Percentiles rank a stretch among this genome's conserved stretches.
Conservation (phyloP, 1,139 yeast genomes). For the Keqinozyma sinolaborantium region DNA sequence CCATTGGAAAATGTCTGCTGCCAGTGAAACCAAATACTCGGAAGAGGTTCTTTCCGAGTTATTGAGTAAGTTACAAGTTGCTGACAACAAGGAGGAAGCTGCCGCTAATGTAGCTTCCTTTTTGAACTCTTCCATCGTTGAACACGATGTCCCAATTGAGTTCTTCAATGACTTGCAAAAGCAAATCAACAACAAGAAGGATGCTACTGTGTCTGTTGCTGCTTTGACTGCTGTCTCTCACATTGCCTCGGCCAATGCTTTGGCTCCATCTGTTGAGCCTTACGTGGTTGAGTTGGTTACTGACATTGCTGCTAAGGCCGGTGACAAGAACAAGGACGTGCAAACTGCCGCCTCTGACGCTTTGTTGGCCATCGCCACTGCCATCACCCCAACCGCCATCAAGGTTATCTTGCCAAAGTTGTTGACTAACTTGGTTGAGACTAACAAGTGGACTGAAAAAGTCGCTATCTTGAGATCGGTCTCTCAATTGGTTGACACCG, state of each 20-base stretch:
- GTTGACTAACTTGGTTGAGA: constrained; percentile 60
- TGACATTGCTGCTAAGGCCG: constrained; percentile 72
- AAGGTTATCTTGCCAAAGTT: constrained; percentile 85
- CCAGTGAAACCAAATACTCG: constrained; percentile 62
- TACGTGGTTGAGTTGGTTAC: constrained; percentile 74
- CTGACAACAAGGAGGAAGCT: constrained; percentile 85
- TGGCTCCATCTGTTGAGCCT: constrained; percentile 94
- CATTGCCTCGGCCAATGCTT: constrained; percentile 77
- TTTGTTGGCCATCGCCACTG: constrained; percentile 69
- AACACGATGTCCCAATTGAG: constrained; percentile 94
- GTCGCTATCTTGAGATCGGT: constrained; percentile 83
- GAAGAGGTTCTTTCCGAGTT: constrained; percentile 89
- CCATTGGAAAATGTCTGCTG: constrained; percentile 53
- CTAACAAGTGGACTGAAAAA: constrained; percentile 99
- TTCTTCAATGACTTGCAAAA: constrained; percentile 77
- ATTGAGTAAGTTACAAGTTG: constrained; percentile 88
- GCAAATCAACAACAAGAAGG: constrained; percentile 70
- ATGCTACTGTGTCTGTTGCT: constrained; percentile 56
- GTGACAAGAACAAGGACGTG: constrained; percentile 82
- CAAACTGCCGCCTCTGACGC: constrained; percentile 71
- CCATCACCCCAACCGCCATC: constrained; percentile 90
- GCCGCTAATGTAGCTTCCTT: constrained; percentile 89
- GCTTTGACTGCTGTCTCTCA: constrained; percentile 83
- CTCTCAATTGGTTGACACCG: constrained; percentile 86
- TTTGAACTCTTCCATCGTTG: constrained; percentile 95